These are phyloP conservation scores for Cryomyces antarcticus DNA, from an alignment of 495 filamentous ascomycete species.

Conservation along the genomic window DNA sequence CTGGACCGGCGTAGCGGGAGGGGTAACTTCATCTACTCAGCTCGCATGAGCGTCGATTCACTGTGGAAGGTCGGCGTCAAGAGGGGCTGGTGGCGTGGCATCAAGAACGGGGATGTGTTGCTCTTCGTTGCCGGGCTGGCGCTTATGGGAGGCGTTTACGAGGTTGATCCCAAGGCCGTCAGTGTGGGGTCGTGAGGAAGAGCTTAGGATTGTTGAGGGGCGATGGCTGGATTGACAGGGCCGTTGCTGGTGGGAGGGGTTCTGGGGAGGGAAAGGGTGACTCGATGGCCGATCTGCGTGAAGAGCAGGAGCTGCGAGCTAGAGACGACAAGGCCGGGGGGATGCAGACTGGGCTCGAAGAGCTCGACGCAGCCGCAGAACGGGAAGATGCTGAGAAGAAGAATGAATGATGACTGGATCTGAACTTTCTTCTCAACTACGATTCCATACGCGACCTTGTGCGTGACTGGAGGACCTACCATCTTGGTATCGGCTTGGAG, in stretches of 20 bases:
- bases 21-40: slow-evolving; percentile 47
- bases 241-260: neutral
- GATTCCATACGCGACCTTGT: no score
- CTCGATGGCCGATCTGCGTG: no score
- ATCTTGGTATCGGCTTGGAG: no score
- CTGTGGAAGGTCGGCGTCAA: slow-evolving; percentile 85
- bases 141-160: slow-evolving; percentile 58
- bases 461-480: no score
- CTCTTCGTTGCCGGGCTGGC: slow-evolving; percentile 61
- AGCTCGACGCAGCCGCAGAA: no score
- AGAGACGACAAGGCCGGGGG: no score
- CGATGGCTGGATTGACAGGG: slow-evolving; percentile 34
- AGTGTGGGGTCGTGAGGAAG: slow-evolving; percentile 45
- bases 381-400: no score
- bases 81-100: slow-evolving; percentile 58
- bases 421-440: no score
- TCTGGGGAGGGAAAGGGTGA: no score
- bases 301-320: no score
- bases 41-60: slow-evolving; percentile 52
- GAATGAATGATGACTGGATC: no score
- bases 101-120: slow-evolving; percentile 64
- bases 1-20: slow-evolving; percentile 41
- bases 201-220: slow-evolving; percentile 56
- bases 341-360: no score
- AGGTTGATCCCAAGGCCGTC: slow-evolving; percentile 44